phyloP scores from a whole-genome alignment of 306 rosid genomes.

The Quercus robur region DNA sequence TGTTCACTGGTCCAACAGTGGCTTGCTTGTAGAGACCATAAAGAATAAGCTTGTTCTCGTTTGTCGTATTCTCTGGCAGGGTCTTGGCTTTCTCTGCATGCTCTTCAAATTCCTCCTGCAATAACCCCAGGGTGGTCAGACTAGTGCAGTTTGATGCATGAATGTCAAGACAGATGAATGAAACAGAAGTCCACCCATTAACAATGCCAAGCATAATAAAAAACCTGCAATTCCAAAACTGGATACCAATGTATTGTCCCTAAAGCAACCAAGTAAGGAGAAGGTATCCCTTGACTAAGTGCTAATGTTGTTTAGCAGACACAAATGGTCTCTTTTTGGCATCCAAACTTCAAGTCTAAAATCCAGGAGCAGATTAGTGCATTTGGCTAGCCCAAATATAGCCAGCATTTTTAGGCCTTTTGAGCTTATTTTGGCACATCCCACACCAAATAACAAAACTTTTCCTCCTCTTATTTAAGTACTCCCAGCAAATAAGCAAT shows the following conservation, averaged over 20 bases:
- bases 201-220: neutral
- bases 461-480: no score
- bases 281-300: neutral
- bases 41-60: constrained; percentile 74
- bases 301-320: neutral
- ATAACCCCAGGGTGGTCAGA: neutral
- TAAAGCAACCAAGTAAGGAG: neutral
- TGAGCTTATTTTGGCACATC: no score
- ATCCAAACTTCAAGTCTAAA: neutral
- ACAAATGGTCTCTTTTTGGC: neutral
- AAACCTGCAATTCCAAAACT: neutral
- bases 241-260: neutral
- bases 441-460: no score
- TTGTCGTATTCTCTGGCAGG: constrained; percentile 55
- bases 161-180: neutral
- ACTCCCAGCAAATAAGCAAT: no score
- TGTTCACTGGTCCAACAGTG: constrained; percentile 81
- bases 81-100: constrained; percentile 83
- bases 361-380: neutral
- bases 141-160: neutral
- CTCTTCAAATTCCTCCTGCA: constrained; percentile 94
- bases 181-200: neutral
- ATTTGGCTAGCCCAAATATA: no score
- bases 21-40: constrained; percentile 93
- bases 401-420: no score